Evolutionary conservation across 306 rosid species (phyloP).

Genomic region (Biancaea sappan): DNA sequence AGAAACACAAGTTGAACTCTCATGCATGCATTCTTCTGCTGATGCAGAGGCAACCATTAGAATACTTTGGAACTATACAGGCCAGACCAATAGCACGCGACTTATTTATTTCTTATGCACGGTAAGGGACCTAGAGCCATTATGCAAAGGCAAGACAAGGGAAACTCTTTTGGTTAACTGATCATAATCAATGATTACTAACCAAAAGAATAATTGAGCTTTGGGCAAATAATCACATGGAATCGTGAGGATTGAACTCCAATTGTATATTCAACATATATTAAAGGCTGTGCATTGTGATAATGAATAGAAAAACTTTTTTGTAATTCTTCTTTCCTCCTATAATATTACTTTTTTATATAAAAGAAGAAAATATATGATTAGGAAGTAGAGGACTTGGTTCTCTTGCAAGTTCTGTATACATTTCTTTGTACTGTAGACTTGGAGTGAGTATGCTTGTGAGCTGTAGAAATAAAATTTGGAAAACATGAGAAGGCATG

Average conservation of each 20-base stretch:
- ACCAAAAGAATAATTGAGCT: conserved; percentile 14
- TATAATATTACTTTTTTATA: neutral
- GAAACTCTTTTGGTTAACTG: conserved; percentile 21
- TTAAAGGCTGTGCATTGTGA: neutral
- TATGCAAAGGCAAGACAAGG: conserved; percentile 23
- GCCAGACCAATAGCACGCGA: conserved; percentile 76
- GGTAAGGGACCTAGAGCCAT: conserved; percentile 52
- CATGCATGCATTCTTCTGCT: conserved; percentile 33
- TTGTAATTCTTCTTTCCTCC: neutral
- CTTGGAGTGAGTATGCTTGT: neutral
- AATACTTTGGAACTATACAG: conserved; percentile 81
- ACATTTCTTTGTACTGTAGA: neutral
- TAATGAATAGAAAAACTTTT: neutral
- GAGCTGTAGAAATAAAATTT: neutral
- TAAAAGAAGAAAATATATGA: neutral
- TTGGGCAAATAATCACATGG: neutral
- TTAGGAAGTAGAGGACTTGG: neutral
- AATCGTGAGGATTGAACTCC: neutral
- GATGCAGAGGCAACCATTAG: conserved; percentile 84
- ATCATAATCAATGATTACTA: conserved; percentile 17
- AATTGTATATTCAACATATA: neutral
- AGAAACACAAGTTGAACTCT: conserved; percentile 7
- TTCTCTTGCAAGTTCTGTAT: neutral
- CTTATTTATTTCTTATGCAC: conserved; percentile 76
- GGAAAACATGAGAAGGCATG: neutral